Percentiles rank a stretch among this genome's conserved stretches.
Evolutionary conservation across 2,329 filamentous ascomycete genomes (phyloP).

Genomic region (Fusarium xylarioides): DNA sequence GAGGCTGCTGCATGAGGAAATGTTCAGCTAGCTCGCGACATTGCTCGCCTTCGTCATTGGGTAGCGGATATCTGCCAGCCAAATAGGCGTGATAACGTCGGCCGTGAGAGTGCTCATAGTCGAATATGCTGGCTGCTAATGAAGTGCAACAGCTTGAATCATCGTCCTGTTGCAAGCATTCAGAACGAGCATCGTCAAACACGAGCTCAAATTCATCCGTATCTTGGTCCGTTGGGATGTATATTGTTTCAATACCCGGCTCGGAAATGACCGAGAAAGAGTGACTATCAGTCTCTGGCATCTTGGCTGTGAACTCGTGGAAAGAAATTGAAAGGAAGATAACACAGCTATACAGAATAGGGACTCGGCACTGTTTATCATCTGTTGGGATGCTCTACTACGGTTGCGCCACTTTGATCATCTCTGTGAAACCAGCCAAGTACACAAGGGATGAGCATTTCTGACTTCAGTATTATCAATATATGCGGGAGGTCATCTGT

Average conservation of each 20-base stretch:
- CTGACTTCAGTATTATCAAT: conserved; percentile 5
- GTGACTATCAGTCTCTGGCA: conserved; percentile 39
- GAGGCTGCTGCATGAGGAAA: conserved; percentile 55
- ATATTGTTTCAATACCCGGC: conserved; percentile 36
- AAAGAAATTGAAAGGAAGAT: neutral
- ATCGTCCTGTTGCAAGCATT: conserved; percentile 34
- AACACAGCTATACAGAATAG: neutral
- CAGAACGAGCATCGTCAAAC: conserved; percentile 35
- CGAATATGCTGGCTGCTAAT: conserved; percentile 46
- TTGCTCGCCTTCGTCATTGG: conserved; percentile 58
- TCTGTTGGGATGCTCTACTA: conserved; percentile 13
- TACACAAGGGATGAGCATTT: conserved; percentile 13
- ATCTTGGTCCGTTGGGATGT: conserved; percentile 42
- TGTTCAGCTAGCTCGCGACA: conserved; percentile 58
- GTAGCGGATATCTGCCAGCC: conserved; percentile 56
- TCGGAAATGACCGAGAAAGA: conserved; percentile 47
- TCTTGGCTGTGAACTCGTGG: conserved; percentile 2
- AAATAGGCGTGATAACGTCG: conserved; percentile 56
- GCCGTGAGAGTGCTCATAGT: conserved; percentile 47
- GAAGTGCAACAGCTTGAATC: conserved; percentile 47
- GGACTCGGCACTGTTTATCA: conserved; percentile 30
- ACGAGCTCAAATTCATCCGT: conserved; percentile 46
- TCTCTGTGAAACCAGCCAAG: conserved; percentile 32
- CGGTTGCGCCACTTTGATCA: conserved; percentile 19
- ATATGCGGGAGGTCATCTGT: conserved; percentile 29